Evolutionary conservation across 352 stramenopile species (phyloP).

Genomic region (Globisporangium solare): DNA sequence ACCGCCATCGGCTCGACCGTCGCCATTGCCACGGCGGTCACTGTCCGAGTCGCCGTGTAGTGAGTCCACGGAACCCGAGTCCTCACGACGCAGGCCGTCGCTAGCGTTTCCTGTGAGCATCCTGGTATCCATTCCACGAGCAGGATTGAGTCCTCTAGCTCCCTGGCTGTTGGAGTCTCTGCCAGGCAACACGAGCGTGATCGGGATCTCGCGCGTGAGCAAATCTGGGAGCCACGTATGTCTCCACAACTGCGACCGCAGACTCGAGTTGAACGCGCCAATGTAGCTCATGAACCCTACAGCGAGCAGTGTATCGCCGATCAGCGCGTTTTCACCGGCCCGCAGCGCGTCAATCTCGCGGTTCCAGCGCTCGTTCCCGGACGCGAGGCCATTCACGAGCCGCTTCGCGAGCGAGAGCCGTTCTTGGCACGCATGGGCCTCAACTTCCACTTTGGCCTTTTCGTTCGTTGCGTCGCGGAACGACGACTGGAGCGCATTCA

Average conservation of each 20-base stretch:
- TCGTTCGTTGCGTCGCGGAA: slow-evolving; percentile 87
- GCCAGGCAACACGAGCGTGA: slow-evolving; percentile 24
- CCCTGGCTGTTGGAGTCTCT: background rate
- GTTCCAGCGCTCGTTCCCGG: slow-evolving; percentile 88
- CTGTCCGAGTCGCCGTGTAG: background rate
- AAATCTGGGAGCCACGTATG: slow-evolving; percentile 87
- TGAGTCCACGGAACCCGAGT: background rate
- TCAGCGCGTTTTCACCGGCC: slow-evolving; percentile 62
- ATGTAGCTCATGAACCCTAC: slow-evolving; percentile 91
- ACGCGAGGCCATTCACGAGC: slow-evolving; percentile 84
- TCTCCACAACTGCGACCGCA: slow-evolving; percentile 81
- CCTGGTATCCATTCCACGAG: background rate
- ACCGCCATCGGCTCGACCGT: background rate
- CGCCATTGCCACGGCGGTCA: background rate
- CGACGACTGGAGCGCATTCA: slow-evolving; percentile 71
- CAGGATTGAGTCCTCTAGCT: background rate
- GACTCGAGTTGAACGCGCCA: slow-evolving; percentile 86
- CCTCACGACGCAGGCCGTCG: background rate
- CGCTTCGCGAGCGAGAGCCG: slow-evolving; percentile 83
- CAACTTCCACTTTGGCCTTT: slow-evolving; percentile 87
- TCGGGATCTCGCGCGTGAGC: slow-evolving; percentile 81
- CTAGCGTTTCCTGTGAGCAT: background rate
- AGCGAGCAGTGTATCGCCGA: slow-evolving; percentile 86
- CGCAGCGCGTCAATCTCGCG: slow-evolving; percentile 83
- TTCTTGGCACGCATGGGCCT: slow-evolving; percentile 84